Base-by-base conservation (phyloP, 2,329 filamentous ascomycete species). In the Alternaria burnsii region DNA sequence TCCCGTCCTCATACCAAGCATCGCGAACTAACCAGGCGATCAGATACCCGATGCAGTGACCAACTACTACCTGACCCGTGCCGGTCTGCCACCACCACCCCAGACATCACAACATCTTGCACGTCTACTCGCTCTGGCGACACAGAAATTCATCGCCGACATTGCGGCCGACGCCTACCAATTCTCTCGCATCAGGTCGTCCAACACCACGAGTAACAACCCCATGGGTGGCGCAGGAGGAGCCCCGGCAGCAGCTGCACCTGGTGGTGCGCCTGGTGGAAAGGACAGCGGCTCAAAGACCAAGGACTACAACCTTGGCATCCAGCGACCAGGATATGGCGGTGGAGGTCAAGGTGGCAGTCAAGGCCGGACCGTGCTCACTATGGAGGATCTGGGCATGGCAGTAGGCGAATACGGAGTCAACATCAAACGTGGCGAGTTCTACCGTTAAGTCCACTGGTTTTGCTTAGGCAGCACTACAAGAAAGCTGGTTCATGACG, bases 351-450 rank as follows among this genome's bases (percentile, higher is more conserved):
- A 93, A 73, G 93, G 94, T 28, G 92, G 92, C 1, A 91, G 89
- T 56, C 92, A 96, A 82, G 97, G 96, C 66, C 86, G 93, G 65
- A 97, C 95, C 18, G 94, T 99, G 56, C 84, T 99, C 63, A 98
- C 95, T 1, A 98, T 99, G 95, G 95, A 99, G 81, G 95, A 99
- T 78, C 80, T 99, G 71, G 95, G 95, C 16, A 98, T 98, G 93
- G 95, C 95, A 1, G 94, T 98, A 30, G 92, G 92, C 32, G 95
- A 99, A 83, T 99, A 98, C 77, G 95, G 95, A 1, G 93, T 99
- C 53, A 99, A 97, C 76, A 91, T 98, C 54, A 98, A 97, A 87
- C 87, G 95, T 66, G 94, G 94, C 75, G 95, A 99, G 82, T 99
- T 98, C 77, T 99, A 99, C 79, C 87, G 94, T 72, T 97, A 44